Percentiles rank a stretch among this genome's conserved stretches.
phyloP scores from a whole-genome alignment of 352 stramenopile species.

The Pythium dissimile region DNA sequence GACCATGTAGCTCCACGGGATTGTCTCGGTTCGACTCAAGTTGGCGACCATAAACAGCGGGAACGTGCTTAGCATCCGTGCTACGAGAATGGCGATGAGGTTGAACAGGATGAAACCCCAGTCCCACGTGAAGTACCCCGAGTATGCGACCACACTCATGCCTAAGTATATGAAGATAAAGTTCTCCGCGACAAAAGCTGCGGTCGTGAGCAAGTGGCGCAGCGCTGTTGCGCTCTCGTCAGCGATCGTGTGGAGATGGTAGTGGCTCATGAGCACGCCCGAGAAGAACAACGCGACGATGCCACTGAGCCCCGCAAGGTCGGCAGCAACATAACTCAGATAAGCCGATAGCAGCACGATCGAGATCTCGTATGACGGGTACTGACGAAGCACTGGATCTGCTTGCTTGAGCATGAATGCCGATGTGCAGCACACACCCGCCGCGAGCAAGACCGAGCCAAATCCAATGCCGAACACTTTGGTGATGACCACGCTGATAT shows the following conservation, averaged over 20 bases:
- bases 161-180: slow-evolving; percentile 88
- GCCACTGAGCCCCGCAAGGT: slow-evolving; percentile 78
- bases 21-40: slow-evolving; percentile 56
- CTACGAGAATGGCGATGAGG: slow-evolving; percentile 59
- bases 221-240: slow-evolving; percentile 73
- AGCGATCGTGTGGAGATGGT: slow-evolving; percentile 82
- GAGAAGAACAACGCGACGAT: slow-evolving; percentile 95
- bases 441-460: slow-evolving; percentile 72
- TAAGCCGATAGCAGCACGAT: slow-evolving; percentile 82
- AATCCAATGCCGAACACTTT: slow-evolving; percentile 83
- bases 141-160: slow-evolving; percentile 80
- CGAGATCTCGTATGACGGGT: slow-evolving; percentile 86
- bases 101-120: slow-evolving; percentile 81
- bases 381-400: slow-evolving; percentile 63
- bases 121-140: slow-evolving; percentile 78
- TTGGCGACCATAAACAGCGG: slow-evolving; percentile 78
- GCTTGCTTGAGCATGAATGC: slow-evolving; percentile 81
- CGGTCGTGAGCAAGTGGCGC: slow-evolving; percentile 74
- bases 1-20: slow-evolving; percentile 63
- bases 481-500: slow-evolving; percentile 71
- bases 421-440: slow-evolving; percentile 68
- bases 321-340: slow-evolving; percentile 75
- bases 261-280: slow-evolving; percentile 87
- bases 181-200: slow-evolving; percentile 83
- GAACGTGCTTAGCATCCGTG: slow-evolving; percentile 72